A percentile compares a stretch with the other conserved stretches of the same genome.
These are phyloP conservation scores for Ogataea wickerhamii DNA, from an alignment of 805 yeast genomes.

Conservation along the genomic window DNA sequence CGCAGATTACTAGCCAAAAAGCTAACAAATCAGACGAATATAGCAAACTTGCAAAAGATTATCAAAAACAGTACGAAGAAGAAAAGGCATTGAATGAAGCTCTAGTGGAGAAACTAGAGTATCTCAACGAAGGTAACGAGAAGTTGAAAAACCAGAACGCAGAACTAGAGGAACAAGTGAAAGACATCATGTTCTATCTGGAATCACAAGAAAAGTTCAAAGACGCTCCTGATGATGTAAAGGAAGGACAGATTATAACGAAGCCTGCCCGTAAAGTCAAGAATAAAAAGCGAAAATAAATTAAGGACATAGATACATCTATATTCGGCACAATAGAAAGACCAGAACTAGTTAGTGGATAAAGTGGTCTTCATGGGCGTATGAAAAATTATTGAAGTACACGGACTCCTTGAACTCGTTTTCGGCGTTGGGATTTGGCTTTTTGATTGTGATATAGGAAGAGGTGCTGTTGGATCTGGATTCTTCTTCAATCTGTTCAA, in stretches of 20 bases:
- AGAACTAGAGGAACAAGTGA: constrained; percentile 60
- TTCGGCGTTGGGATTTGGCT: constrained; percentile 22
- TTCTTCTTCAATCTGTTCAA: constrained; percentile 27
- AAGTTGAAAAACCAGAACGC: constrained; percentile 37
- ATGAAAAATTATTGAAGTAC: constrained; percentile 33
- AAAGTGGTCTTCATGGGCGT: constrained; percentile 24
- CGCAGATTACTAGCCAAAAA: constrained; percentile 4
- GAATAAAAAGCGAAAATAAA: constrained; percentile 9
- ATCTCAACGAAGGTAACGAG: constrained; percentile 31
- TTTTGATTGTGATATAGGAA: constrained; percentile 31
- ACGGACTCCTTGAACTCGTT: constrained; percentile 30
- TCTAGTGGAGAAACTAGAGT: constrained; percentile 38
- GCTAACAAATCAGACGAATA: constrained; percentile 21
- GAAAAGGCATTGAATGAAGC: constrained; percentile 44
- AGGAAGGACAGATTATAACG: constrained; percentile 63
- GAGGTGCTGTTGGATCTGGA: constrained; percentile 31
- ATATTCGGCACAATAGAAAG: neutral
- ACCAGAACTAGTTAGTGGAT: constrained; percentile 2
- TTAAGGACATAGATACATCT: constrained; percentile 1
- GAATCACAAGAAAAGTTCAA: constrained; percentile 71
- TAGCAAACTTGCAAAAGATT: constrained; percentile 14
- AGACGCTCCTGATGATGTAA: constrained; percentile 67
- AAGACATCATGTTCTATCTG: constrained; percentile 76
- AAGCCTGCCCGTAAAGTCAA: constrained; percentile 16
- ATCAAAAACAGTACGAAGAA: constrained; percentile 37